Evolutionary conservation across 495 filamentous ascomycete species (phyloP).

Genomic region (Astrothelium macrocarpum): DNA sequence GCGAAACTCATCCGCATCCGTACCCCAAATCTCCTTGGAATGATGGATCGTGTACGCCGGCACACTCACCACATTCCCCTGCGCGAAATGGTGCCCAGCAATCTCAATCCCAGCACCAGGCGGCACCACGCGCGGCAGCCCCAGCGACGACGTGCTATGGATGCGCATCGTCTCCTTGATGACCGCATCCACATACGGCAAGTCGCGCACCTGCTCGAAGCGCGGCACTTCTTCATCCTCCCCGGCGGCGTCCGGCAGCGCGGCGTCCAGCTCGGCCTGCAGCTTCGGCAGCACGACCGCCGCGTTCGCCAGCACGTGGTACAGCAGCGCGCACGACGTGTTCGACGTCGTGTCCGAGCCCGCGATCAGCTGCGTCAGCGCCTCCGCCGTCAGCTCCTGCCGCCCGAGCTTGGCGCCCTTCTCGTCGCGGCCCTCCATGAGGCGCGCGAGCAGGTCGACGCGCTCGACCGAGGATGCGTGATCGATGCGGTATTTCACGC

Average conservation of each 20-base stretch:
- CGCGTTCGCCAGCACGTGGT: conserved; percentile 62
- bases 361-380: conserved; percentile 82
- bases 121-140: conserved; percentile 75
- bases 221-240: conserved; percentile 48
- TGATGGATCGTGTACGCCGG: conserved; percentile 87
- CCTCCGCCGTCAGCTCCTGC: conserved; percentile 78
- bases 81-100: conserved; percentile 54
- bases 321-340: conserved; percentile 78
- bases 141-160: conserved; percentile 81
- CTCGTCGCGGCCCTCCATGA: conserved; percentile 82
- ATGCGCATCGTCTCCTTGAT: conserved; percentile 86
- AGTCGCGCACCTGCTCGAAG: conserved; percentile 60
- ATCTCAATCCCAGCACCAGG: conserved; percentile 45
- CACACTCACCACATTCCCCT: conserved; percentile 69
- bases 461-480: conserved; percentile 52
- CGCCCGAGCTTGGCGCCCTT: conserved; percentile 63
- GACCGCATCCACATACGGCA: conserved; percentile 67
- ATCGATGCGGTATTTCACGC: conserved; percentile 63
- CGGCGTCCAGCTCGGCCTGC: conserved; percentile 61
- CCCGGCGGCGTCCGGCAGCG: conserved; percentile 41
- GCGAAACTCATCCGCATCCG: conserved; percentile 63
- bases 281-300: conserved; percentile 60
- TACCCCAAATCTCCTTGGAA: conserved; percentile 70
- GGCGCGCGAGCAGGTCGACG: conserved; percentile 68
- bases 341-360: conserved; percentile 87